Conservation (phyloP, 2,329 filamentous ascomycete genomes). For the Teratosphaeriaceae sp. region DNA sequence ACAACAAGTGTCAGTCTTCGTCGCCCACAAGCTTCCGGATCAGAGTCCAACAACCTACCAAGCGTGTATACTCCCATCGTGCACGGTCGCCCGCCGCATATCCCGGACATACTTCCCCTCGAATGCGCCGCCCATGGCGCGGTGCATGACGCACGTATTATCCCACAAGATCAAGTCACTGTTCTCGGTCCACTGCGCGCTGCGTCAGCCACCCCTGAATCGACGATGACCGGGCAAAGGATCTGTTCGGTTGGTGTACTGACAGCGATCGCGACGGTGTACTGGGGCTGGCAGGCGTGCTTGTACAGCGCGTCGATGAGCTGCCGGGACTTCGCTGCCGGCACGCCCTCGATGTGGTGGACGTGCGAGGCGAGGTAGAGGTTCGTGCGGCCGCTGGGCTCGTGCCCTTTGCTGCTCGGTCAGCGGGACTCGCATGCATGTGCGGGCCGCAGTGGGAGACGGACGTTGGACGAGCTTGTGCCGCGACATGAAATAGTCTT, state of each 20-base stretch:
- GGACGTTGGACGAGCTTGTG: conserved; percentile 44
- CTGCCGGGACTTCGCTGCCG: conserved; percentile 28
- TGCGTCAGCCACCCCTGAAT: neutral
- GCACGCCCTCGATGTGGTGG: conserved; percentile 46
- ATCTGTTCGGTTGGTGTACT: neutral
- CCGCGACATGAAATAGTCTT: conserved; percentile 31
- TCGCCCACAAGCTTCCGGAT: conserved; percentile 40
- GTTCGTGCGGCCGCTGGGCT: conserved; percentile 46
- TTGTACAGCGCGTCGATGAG: conserved; percentile 38
- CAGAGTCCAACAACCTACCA: neutral
- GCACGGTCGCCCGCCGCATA: conserved; percentile 38
- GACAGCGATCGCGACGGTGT: conserved; percentile 34
- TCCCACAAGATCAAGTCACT: conserved; percentile 55
- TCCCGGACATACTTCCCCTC: conserved; percentile 39
- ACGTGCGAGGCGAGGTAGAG: conserved; percentile 49
- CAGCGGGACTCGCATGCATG: neutral
- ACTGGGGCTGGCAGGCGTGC: conserved; percentile 44
- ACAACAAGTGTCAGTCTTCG: conserved; percentile 44
- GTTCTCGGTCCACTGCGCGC: conserved; percentile 37
- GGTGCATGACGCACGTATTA: conserved; percentile 51
- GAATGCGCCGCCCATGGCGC: conserved; percentile 44
- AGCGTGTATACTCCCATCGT: conserved; percentile 50
- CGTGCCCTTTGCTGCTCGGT: conserved; percentile 31
- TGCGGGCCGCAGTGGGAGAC: conserved; percentile 6
- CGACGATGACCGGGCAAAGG: too few species aligned